Evolutionary conservation across 2,329 filamentous ascomycete species (phyloP).

Genomic region (Colletotrichum scovillei): DNA sequence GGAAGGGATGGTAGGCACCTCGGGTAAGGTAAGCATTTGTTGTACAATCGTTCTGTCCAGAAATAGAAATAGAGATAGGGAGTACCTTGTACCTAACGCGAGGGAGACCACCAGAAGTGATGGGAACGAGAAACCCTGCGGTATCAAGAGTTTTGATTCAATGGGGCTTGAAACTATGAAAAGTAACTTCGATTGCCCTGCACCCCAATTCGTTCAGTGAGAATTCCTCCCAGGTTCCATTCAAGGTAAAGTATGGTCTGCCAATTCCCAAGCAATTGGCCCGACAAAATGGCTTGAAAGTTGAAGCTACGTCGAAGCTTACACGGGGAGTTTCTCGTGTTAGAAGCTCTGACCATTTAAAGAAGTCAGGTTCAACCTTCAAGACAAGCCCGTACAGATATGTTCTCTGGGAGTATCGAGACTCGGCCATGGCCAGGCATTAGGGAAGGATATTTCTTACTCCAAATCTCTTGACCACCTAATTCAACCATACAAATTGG

Average conservation of each 20-base stretch:
- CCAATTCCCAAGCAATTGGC: not conserved
- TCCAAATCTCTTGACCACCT: too few relatives aligned
- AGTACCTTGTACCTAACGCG: not conserved
- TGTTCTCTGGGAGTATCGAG: too few relatives aligned
- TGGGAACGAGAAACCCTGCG: not conserved
- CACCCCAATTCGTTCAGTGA: not conserved
- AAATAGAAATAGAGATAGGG: not conserved
- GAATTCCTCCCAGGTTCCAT: not conserved
- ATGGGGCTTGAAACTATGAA: not conserved
- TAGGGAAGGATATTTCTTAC: too few relatives aligned
- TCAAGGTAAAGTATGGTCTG: not conserved
- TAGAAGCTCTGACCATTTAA: not conserved
- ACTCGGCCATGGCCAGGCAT: too few relatives aligned
- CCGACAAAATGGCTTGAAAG: not conserved
- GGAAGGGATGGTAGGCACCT: not conserved
- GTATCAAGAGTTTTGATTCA: not conserved
- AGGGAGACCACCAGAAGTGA: constrained; percentile 1
- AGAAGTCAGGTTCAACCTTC: not conserved
- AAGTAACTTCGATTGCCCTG: not conserved
- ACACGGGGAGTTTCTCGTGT: not conserved
- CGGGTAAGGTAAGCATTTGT: not conserved
- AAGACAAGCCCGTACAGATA: too few relatives aligned
- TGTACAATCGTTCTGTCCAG: not conserved
- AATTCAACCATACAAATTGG: too few relatives aligned
- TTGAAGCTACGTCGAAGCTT: not conserved